These are phyloP conservation scores for Nigrograna mackinnonii DNA, from an alignment of 2,329 filamentous ascomycete species.

Conservation along the genomic window DNA sequence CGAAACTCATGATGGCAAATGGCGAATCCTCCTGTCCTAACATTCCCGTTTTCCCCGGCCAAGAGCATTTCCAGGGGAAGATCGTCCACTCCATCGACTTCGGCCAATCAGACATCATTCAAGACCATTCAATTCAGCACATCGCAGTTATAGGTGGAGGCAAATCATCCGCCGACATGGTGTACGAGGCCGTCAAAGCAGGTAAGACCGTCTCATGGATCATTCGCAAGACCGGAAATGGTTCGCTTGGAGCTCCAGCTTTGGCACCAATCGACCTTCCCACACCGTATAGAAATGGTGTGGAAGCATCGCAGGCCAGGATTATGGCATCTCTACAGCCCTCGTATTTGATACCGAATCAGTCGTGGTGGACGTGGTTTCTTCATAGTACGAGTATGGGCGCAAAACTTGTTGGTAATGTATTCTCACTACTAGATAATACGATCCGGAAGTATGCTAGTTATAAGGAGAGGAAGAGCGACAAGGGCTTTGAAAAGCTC, in stretches of 20 bases:
- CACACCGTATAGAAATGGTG: not conserved
- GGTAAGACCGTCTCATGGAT: conserved; percentile 41
- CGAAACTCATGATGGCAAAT: conserved; percentile 23
- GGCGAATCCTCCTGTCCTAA: conserved; percentile 25
- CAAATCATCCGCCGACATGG: conserved; percentile 45
- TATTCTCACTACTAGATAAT: conserved; percentile 7
- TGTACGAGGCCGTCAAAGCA: conserved; percentile 37
- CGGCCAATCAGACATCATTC: conserved; percentile 28
- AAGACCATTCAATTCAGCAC: conserved; percentile 15
- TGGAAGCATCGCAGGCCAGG: conserved; percentile 9
- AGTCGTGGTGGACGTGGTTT: conserved; percentile 15
- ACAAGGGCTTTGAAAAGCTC: conserved; percentile 18
- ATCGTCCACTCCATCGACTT: conserved; percentile 40
- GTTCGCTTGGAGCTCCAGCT: not conserved
- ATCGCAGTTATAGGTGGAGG: conserved; percentile 39
- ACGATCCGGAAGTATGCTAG: conserved; percentile 5
- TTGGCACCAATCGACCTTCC: not conserved
- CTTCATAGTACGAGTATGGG: conserved; percentile 13
- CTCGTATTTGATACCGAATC: conserved; percentile 3
- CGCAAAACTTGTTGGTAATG: conserved; percentile 6
- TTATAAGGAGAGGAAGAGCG: conserved; percentile 18
- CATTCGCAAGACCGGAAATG: conserved; percentile 20
- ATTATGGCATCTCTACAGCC: conserved; percentile 14
- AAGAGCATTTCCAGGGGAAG: conserved; percentile 26
- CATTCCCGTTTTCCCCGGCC: conserved; percentile 26